A percentile compares a stretch with the other conserved stretches of the same genome.
Conservation (phyloP, 2,329 filamentous ascomycete genomes). For the Cadophora malorum region DNA sequence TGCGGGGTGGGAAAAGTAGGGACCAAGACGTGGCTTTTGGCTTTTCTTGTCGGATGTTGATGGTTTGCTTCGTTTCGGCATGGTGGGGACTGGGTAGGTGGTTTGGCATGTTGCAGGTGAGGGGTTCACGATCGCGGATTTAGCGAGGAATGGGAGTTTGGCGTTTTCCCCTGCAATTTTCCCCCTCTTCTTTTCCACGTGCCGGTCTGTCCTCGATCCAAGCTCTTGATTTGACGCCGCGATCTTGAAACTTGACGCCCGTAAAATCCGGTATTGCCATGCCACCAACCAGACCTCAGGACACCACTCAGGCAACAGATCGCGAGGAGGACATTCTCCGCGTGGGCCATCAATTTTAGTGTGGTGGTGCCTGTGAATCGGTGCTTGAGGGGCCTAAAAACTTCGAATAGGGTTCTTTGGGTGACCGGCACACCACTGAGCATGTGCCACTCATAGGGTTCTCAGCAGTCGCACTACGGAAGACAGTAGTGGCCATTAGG, state of each 20-base stretch:
- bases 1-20: background rate
- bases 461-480: slow-evolving; percentile 1
- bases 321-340: background rate
- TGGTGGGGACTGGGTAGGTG: background rate
- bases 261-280: background rate
- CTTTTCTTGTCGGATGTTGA: background rate
- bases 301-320: too few relatives aligned
- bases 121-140: background rate
- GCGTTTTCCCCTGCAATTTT: background rate
- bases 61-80: background rate
- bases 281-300: background rate
- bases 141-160: background rate
- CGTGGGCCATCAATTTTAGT: background rate
- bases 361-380: background rate
- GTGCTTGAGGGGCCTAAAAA: background rate
- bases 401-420: background rate
- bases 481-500: background rate
- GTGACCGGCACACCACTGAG: slow-evolving; percentile 1
- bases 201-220: background rate
- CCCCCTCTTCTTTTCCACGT: background rate
- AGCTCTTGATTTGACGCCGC: background rate
- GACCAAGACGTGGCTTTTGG: slow-evolving; percentile 2
- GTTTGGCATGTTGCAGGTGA: background rate
- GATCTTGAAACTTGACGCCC: slow-evolving; percentile 4
- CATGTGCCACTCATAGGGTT: background rate